Base-by-base conservation (phyloP, 2,329 filamentous ascomycete species). In the Penicillium italicum region DNA sequence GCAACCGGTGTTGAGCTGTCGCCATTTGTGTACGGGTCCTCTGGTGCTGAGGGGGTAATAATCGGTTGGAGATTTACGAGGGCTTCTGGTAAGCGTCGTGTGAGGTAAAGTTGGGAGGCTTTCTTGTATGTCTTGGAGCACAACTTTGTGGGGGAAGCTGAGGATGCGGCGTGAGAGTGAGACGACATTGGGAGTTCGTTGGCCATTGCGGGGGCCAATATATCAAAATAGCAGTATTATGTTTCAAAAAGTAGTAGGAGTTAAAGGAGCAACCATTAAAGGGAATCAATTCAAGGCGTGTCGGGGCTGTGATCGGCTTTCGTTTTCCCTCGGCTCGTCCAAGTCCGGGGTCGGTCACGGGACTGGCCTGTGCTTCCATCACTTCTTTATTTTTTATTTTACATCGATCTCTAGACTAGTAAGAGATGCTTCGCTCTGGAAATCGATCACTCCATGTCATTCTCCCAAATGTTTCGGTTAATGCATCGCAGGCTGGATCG, bases 71-170 rank as follows among this genome's bases (percentile, higher is more conserved):
- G 83, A 4, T 89, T 91, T 22, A 90, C 89, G 30, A 97, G 81
- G 0, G 93, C 90, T 76, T 99, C 94, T 64, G 91, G 89, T 51
- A 97, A 80, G 45, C 93, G 89, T 73, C 94, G 91, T 73, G 94
- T 99, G 57, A 99, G 82, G 76, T 96, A 99, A 24, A 97, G 83
- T 62, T 94, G 92, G 7, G 91, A 95, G 31, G 94, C 90, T 77
- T 96, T 91, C 63, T 93, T 90, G 77, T 97, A 97, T 30, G 89
- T 89, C 75, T 94, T 94, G 64, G 93, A 94, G 68, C 96, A 76
- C 37, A 76, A 63, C 61, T 76, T 77, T 47, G 87, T 83, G 48
- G 84, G 85, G 28, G 85, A 83, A 46, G 90, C 79, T 37, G 87
- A 85, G 65, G 89, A 84, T 58, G 90, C 84, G 58, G 86, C 78